These are phyloP conservation scores for Lophium mytilinum DNA, from an alignment of 495 filamentous ascomycete species.

Conservation along the genomic window DNA sequence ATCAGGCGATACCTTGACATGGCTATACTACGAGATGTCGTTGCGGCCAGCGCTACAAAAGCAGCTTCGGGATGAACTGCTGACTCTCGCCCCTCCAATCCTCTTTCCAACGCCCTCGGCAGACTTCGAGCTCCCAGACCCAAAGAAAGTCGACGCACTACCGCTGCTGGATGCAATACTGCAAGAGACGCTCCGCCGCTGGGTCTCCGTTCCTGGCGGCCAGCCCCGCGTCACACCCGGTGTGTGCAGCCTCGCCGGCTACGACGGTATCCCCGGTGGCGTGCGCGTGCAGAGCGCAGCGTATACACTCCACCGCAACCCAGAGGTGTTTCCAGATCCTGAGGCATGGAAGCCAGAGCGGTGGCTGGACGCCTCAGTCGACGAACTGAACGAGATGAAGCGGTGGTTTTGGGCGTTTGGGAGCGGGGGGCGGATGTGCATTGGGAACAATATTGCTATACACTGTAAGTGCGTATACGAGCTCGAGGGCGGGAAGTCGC, in stretches of 20 bases:
- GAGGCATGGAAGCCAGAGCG: conserved; percentile 26
- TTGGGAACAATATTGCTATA: conserved; percentile 70
- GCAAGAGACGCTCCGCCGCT: conserved; percentile 65
- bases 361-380: conserved; percentile 9
- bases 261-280: conserved; percentile 43
- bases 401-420: conserved; percentile 78
- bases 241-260: conserved; percentile 40
- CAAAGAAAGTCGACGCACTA: conserved; percentile 56
- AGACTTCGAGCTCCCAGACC: conserved; percentile 34
- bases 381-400: conserved; percentile 38
- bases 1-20: conserved; percentile 62
- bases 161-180: conserved; percentile 65
- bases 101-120: neutral
- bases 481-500: neutral
- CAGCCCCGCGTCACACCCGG: conserved; percentile 58
- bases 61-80: conserved; percentile 52
- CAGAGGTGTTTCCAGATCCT: conserved; percentile 27
- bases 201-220: conserved; percentile 62
- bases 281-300: conserved; percentile 57
- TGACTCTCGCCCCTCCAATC: conserved; percentile 37
- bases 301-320: conserved; percentile 60
- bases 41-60: conserved; percentile 46
- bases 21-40: conserved; percentile 58
- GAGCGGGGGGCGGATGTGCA: conserved; percentile 72
- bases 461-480: conserved; percentile 55